phyloP scores from a whole-genome alignment of 495 filamentous ascomycete genomes.

The Neurospora sp. region DNA sequence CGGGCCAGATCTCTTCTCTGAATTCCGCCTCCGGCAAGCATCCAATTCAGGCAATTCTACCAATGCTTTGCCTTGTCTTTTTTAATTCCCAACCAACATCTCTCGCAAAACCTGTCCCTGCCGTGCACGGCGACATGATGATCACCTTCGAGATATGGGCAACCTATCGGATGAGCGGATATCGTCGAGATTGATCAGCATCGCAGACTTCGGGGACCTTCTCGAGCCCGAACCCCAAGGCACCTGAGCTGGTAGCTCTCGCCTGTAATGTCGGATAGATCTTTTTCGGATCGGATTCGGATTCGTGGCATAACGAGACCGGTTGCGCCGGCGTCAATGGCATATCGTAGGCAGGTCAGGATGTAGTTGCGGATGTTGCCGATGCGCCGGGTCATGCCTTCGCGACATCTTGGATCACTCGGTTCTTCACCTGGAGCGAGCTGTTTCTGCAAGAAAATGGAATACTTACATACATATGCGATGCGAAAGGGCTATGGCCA shows the following conservation, averaged over 20 bases:
- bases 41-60: too few relatives aligned
- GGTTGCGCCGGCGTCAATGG: constrained; percentile 38
- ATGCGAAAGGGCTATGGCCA: neutral
- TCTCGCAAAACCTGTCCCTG: too few relatives aligned
- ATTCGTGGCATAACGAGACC: constrained; percentile 35
- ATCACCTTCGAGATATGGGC: too few relatives aligned
- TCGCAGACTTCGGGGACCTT: neutral
- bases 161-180: too few relatives aligned
- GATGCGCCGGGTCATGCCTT: constrained; percentile 12
- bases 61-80: too few relatives aligned
- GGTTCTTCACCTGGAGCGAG: neutral
- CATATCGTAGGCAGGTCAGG: constrained; percentile 39
- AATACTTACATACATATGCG: neutral
- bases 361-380: constrained; percentile 45
- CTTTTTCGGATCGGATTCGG: constrained; percentile 17
- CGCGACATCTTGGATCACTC: neutral
- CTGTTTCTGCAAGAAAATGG: neutral
- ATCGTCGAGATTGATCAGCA: neutral
- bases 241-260: constrained; percentile 4
- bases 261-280: constrained; percentile 24
- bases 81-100: neutral
- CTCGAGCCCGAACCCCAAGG: neutral
- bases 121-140: too few relatives aligned
- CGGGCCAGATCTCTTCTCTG: too few relatives aligned
- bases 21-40: too few relatives aligned